Evolutionary conservation across 2,329 filamentous ascomycete species (phyloP).

Genomic region (Tothia fuscella): DNA sequence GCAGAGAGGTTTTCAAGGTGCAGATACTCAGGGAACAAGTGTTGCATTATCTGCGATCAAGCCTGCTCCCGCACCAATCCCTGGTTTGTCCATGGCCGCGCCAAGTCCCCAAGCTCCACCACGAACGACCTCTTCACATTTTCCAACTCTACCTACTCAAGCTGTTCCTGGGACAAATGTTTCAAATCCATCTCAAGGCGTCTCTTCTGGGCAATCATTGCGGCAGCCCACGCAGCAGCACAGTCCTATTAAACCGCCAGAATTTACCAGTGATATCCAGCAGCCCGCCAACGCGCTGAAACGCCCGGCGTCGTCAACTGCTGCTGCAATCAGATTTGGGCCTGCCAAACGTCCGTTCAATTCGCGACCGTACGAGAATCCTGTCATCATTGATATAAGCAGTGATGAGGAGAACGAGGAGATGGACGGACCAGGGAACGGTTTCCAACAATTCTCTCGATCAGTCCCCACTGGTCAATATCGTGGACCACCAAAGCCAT

Average conservation of each 20-base stretch:
- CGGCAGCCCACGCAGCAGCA: not conserved
- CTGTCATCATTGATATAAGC: conserved; percentile 10
- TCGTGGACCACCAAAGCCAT: too few relatives aligned
- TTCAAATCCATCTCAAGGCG: not conserved
- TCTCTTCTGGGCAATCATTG: not conserved
- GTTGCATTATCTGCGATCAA: not conserved
- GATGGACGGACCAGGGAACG: not conserved
- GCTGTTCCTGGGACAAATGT: not conserved
- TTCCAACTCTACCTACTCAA: not conserved
- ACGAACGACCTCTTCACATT: not conserved
- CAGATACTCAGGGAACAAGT: not conserved
- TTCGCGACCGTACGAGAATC: not conserved
- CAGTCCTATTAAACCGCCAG: too few relatives aligned
- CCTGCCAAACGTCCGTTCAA: conserved; percentile 5
- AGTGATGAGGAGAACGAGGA: conserved; percentile 8
- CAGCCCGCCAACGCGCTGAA: not conserved
- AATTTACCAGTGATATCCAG: not conserved
- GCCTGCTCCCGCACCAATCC: not conserved
- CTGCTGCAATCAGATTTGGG: not conserved
- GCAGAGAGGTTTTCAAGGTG: not conserved
- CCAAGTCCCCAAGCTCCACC: not conserved
- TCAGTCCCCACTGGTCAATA: too few relatives aligned
- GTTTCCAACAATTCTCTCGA: too few relatives aligned
- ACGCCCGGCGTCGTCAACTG: conserved; percentile 4
- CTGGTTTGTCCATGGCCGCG: not conserved